phyloP scores from a whole-genome alignment of 2,329 filamentous ascomycete genomes.

The Pyricularia grisea region DNA sequence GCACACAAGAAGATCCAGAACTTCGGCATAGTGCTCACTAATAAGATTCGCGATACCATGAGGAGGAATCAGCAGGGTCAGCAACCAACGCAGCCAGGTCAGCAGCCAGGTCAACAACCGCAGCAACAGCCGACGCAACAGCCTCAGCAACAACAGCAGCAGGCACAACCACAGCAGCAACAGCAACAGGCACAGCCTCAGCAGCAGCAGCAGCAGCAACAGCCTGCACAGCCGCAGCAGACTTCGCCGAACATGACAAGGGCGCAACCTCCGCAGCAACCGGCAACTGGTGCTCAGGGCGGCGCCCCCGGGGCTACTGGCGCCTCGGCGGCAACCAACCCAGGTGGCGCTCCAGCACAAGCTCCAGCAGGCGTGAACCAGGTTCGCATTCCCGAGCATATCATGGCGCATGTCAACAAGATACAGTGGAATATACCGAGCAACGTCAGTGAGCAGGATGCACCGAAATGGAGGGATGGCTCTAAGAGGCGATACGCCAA shows the following conservation, averaged over 20 bases:
- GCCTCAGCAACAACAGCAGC: constrained; percentile 11
- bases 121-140: constrained; percentile 12
- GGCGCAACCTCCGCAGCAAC: constrained; percentile 8
- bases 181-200: constrained; percentile 13
- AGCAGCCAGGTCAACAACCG: constrained; percentile 13
- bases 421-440: constrained; percentile 36
- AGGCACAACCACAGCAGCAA: constrained; percentile 8
- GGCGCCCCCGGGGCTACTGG: constrained; percentile 12
- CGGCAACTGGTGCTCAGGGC: constrained; percentile 6
- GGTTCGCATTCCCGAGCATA: constrained; percentile 26
- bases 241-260: background rate
- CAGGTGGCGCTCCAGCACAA: constrained; percentile 12
- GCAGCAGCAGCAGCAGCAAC: constrained; percentile 11
- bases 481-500: constrained; percentile 36
- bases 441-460: constrained; percentile 30
- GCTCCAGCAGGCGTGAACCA: constrained; percentile 9
- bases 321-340: constrained; percentile 12
- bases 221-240: background rate
- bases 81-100: constrained; percentile 11
- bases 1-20: constrained; percentile 50
- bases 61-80: constrained; percentile 6
- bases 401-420: constrained; percentile 36
- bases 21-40: constrained; percentile 45
- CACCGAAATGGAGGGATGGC: constrained; percentile 37
- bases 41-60: constrained; percentile 11